Conservation (phyloP, 2,329 filamentous ascomycete species). For the Lasiodiplodia gonubiensis region DNA sequence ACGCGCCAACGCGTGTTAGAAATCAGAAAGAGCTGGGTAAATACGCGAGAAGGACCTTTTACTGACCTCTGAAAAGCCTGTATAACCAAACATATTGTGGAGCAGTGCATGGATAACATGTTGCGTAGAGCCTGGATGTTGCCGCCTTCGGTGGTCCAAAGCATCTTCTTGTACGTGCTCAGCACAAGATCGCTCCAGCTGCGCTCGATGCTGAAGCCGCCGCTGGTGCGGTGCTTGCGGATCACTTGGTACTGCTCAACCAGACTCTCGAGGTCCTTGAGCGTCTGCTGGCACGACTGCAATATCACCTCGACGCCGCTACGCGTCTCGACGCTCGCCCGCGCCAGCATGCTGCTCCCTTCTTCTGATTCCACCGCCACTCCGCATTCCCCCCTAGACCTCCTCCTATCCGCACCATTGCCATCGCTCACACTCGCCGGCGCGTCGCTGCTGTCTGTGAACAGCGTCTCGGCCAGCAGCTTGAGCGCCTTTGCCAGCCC, state of each 20-base stretch:
- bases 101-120: constrained; percentile 52
- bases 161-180: constrained; percentile 50
- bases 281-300: constrained; percentile 46
- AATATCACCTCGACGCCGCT: constrained; percentile 49
- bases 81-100: constrained; percentile 47
- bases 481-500: constrained; percentile 51
- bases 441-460: constrained; percentile 37
- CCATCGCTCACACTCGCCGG: constrained; percentile 23
- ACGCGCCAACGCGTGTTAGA: neutral
- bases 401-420: neutral
- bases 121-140: constrained; percentile 47
- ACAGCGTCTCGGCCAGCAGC: constrained; percentile 53
- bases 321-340: constrained; percentile 44
- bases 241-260: constrained; percentile 54
- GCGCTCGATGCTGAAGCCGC: constrained; percentile 50
- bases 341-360: constrained; percentile 38
- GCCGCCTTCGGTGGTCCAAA: constrained; percentile 53
- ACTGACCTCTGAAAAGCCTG: constrained; percentile 51
- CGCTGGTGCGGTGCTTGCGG: constrained; percentile 47
- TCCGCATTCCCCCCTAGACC: too few relatives aligned
- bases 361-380: neutral
- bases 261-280: constrained; percentile 52
- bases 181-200: constrained; percentile 53
- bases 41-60: neutral
- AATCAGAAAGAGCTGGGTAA: neutral